Conservation (phyloP, 768 basidiomycete genomes). For the Tylopilus sp. region DNA sequence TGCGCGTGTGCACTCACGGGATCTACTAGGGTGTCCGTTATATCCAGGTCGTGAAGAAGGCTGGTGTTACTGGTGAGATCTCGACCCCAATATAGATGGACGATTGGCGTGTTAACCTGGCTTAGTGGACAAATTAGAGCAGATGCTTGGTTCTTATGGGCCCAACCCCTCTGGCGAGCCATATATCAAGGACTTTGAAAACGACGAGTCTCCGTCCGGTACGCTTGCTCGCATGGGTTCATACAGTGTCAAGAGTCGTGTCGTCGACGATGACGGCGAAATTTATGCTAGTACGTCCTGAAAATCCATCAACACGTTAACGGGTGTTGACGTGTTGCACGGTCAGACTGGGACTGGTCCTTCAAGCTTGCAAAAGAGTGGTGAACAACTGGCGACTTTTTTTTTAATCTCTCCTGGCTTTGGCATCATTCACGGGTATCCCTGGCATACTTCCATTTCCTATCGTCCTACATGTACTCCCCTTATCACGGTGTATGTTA, state of each 20-base stretch:
- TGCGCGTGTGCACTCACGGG: constrained; percentile 9
- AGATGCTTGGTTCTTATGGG: constrained; percentile 94
- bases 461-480: constrained; percentile 28
- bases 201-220: constrained; percentile 73
- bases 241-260: constrained; percentile 76
- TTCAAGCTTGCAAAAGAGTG: constrained; percentile 95
- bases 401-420: constrained; percentile 2
- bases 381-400: constrained; percentile 38
- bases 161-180: constrained; percentile 61
- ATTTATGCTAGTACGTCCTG: constrained; percentile 67
- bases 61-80: constrained; percentile 63
- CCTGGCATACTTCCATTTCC: constrained; percentile 25
- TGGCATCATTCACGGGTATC: constrained; percentile 27
- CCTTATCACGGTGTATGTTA: constrained; percentile 19
- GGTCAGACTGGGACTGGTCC: constrained; percentile 52
- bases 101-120: constrained; percentile 3
- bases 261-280: constrained; percentile 83
- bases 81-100: not conserved
- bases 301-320: not conserved
- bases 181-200: constrained; percentile 73
- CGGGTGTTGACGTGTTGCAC: constrained; percentile 7
- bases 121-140: constrained; percentile 85
- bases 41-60: constrained; percentile 83
- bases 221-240: constrained; percentile 78
- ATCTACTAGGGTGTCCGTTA: constrained; percentile 71